These are phyloP conservation scores for Acanthamoeba royreba DNA, from an alignment of 208 protist species.

Conservation along the genomic window DNA sequence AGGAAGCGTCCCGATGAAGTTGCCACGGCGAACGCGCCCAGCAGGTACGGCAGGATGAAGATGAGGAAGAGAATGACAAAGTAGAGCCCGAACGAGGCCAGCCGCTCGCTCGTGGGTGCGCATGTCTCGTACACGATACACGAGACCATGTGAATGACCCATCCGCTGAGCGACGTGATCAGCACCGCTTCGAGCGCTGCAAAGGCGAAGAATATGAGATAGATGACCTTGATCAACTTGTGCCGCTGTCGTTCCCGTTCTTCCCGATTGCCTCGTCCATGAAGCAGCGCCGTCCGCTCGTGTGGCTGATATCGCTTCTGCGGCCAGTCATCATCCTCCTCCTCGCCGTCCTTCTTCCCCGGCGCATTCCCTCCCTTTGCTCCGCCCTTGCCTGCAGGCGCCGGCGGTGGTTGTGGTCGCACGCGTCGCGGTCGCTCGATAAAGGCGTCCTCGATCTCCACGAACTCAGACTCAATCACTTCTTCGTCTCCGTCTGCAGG, in stretches of 20 bases:
- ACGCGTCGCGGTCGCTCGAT: background rate
- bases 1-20: background rate
- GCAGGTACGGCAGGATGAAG: background rate
- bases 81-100: background rate
- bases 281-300: background rate
- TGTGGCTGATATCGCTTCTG: background rate
- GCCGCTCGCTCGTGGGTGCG: background rate
- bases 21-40: background rate
- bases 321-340: background rate
- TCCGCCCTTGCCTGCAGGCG: background rate
- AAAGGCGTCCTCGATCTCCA: background rate
- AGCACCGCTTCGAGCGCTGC: background rate
- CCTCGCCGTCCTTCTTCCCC: background rate
- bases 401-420: background rate
- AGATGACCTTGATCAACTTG: background rate
- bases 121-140: background rate
- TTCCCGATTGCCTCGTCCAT: background rate
- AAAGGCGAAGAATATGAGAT: background rate
- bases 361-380: background rate
- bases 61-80: background rate
- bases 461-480: background rate
- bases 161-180: background rate
- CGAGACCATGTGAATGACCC: constrained; percentile 6
- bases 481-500: background rate
- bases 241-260: background rate